Conservation (phyloP, 805 yeast species). For the Blastobotrys peoriensis region DNA sequence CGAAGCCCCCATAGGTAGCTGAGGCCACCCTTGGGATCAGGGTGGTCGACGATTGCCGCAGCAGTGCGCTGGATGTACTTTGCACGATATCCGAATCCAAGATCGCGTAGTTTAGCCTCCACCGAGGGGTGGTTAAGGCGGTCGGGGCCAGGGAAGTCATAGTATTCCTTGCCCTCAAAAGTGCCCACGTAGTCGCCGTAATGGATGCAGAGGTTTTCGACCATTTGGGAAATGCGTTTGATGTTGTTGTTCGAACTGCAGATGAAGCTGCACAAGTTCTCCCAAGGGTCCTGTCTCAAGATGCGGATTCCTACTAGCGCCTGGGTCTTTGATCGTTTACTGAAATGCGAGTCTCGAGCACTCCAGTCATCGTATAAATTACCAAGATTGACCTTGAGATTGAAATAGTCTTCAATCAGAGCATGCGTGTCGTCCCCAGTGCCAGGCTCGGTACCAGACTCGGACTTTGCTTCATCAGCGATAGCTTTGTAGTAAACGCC, state of each 20-base stretch:
- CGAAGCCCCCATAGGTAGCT: conserved; percentile 34
- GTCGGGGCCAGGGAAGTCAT: conserved; percentile 69
- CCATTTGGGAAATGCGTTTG: conserved; percentile 88
- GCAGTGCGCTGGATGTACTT: conserved; percentile 81
- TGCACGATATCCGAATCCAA: conserved; percentile 86
- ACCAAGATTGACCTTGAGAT: conserved; percentile 49
- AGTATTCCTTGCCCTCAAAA: conserved; percentile 50
- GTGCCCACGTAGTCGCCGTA: conserved; percentile 60
- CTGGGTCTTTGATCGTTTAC: conserved; percentile 18
- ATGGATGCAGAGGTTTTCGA: conserved; percentile 63
- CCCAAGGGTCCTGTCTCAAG: conserved; percentile 96
- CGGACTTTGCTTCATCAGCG: conserved; percentile 7
- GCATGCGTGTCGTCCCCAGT: conserved; percentile 24
- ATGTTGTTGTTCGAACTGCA: conserved; percentile 96
- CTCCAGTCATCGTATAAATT: conserved; percentile 60
- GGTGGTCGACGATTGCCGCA: conserved; percentile 37
- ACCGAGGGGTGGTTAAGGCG: conserved; percentile 38
- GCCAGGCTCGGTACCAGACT: background rate
- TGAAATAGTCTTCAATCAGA: conserved; percentile 63
- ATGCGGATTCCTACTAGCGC: conserved; percentile 69
- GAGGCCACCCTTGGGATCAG: conserved; percentile 30
- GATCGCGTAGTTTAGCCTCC: conserved; percentile 39
- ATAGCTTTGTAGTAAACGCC: conserved; percentile 48
- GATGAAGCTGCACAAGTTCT: conserved; percentile 79
- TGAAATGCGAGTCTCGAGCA: conserved; percentile 45